Evolutionary conservation across 1,284 basidiomycete species (phyloP).

Genomic region (Inonotus obliquus): DNA sequence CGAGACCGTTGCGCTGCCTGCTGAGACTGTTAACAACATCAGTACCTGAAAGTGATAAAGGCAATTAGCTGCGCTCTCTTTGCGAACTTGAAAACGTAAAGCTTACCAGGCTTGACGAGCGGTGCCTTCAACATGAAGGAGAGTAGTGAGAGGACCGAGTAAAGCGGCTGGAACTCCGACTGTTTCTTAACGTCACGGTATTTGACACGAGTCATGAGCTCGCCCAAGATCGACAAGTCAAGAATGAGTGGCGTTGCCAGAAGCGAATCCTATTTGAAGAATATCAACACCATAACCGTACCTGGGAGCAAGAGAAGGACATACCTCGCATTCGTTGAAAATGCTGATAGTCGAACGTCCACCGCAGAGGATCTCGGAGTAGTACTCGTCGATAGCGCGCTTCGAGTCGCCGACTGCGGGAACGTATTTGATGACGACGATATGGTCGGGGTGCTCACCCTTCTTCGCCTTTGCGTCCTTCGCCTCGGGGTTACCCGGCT

Average conservation of each 20-base stretch:
- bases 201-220: conserved; percentile 89
- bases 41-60: conserved; percentile 39
- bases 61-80: background rate
- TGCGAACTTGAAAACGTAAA: background rate
- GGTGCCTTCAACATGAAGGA: conserved; percentile 98
- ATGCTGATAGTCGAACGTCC: conserved; percentile 85
- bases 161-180: conserved; percentile 72
- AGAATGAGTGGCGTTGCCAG: conserved; percentile 95
- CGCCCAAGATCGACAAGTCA: conserved; percentile 90
- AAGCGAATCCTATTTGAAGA: conserved; percentile 72
- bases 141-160: conserved; percentile 85
- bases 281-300: conserved; percentile 17
- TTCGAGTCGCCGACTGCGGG: conserved; percentile 96
- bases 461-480: conserved; percentile 67
- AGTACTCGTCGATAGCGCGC: conserved; percentile 98
- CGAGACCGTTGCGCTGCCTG: conserved; percentile 92
- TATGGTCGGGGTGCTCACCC: conserved; percentile 95
- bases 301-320: background rate
- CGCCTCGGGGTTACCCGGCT: conserved; percentile 52
- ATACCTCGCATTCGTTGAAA: conserved; percentile 92
- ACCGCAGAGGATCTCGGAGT: conserved; percentile 87
- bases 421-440: conserved; percentile 94
- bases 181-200: conserved; percentile 61
- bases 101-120: conserved; percentile 89
- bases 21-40: conserved; percentile 95